Evolutionary conservation across 2,329 filamentous ascomycete genomes (phyloP).

Genomic region (Rhynchosporium agropyri): DNA sequence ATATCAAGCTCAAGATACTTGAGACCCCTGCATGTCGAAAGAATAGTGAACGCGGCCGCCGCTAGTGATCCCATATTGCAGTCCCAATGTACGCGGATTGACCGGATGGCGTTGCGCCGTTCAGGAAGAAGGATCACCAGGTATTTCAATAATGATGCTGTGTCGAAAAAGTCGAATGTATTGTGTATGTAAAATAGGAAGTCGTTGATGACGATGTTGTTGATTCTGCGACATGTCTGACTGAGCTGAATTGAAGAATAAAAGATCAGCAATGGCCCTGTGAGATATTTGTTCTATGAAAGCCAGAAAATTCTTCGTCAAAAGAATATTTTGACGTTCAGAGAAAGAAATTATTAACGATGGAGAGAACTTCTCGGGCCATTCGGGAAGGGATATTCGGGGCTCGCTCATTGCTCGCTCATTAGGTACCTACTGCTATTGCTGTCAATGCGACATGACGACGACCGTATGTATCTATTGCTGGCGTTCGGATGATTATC

Average conservation of each 20-base stretch:
- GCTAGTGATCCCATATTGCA: neutral
- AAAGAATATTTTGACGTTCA: no score
- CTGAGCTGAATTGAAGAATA: neutral
- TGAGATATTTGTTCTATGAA: no score
- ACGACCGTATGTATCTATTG: neutral
- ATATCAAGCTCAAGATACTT: constrained; percentile 1
- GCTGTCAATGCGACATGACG: neutral
- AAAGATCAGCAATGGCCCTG: no score
- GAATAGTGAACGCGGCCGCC: neutral
- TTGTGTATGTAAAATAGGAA: neutral
- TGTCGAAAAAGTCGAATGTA: neutral
- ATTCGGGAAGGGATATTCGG: no score
- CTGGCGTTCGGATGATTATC: neutral
- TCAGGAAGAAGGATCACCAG: neutral
- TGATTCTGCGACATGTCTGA: neutral
- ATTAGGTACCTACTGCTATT: neutral
- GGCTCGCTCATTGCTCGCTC: no score
- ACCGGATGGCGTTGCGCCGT: neutral
- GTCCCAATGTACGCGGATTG: neutral
- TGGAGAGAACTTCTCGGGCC: no score
- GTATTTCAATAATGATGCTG: neutral
- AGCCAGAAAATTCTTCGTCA: no score
- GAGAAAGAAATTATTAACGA: no score
- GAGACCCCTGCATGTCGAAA: neutral
- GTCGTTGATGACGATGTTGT: neutral